A percentile compares a stretch with the other conserved stretches of the same genome.
These are phyloP conservation scores for Curvularia spicifera DNA, from an alignment of 2,329 filamentous ascomycete species.

Conservation along the genomic window DNA sequence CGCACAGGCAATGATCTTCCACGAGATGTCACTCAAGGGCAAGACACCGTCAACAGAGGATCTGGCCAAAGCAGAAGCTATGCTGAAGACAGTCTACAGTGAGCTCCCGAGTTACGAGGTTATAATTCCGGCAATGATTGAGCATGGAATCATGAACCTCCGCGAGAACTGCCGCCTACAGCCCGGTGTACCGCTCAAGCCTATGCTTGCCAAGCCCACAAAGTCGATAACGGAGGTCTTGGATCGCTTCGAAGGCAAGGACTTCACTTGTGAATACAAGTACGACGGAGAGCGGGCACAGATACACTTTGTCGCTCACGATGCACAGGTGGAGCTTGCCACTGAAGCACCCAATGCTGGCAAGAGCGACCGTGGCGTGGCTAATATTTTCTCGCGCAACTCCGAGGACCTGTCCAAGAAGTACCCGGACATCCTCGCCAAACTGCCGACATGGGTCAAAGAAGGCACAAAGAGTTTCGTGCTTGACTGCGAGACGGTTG, in stretches of 20 bases:
- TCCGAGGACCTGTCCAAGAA: constrained; percentile 97
- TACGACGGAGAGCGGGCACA: constrained; percentile 98
- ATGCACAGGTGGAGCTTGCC: constrained; percentile 72
- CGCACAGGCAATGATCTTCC: constrained; percentile 83
- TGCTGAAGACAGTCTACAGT: constrained; percentile 92
- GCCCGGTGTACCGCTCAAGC: constrained; percentile 92
- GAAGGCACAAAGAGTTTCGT: constrained; percentile 91
- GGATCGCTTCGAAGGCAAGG: constrained; percentile 92
- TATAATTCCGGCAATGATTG: constrained; percentile 86
- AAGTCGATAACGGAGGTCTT: constrained; percentile 98
- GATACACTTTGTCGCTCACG: constrained; percentile 93
- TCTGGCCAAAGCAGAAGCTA: constrained; percentile 80
- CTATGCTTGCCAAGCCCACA: constrained; percentile 97
- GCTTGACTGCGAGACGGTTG: constrained; percentile 97
- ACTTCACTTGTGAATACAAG: constrained; percentile 98
- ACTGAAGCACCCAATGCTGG: constrained; percentile 63
- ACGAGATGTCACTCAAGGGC: constrained; percentile 76
- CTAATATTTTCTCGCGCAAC: constrained; percentile 95
- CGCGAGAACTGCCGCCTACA: constrained; percentile 87
- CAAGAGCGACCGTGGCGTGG: constrained; percentile 74
- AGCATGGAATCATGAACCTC: constrained; percentile 84
- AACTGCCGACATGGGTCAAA: constrained; percentile 89
- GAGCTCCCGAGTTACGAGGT: constrained; percentile 95
- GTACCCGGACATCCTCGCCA: constrained; percentile 92
- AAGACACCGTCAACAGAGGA: constrained; percentile 76